These are phyloP conservation scores for Talaromyces sp. DNA, from an alignment of 2,329 filamentous ascomycete species.

Conservation along the genomic window DNA sequence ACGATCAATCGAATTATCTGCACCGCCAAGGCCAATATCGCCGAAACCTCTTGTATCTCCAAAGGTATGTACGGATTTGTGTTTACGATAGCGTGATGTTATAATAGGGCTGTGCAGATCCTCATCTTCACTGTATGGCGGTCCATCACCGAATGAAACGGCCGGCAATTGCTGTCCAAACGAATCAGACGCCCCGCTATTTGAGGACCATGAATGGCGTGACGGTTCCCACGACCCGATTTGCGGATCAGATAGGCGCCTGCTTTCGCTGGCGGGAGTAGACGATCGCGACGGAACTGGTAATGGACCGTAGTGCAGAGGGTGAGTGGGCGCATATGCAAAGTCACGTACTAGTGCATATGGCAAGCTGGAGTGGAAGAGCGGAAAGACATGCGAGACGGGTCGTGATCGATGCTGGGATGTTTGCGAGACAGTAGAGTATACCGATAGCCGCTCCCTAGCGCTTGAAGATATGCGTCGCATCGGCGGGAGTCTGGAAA, in stretches of 20 bases:
- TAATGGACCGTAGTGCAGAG: conserved; percentile 90
- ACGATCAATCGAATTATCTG: conserved; percentile 55
- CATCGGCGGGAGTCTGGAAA: conserved; percentile 57
- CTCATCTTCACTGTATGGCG: conserved; percentile 92
- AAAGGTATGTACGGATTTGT: conserved; percentile 58
- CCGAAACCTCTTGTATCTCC: conserved; percentile 49
- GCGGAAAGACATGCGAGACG: conserved; percentile 73
- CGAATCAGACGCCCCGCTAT: conserved; percentile 46
- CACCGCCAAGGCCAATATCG: conserved; percentile 37
- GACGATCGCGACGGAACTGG: conserved; percentile 73
- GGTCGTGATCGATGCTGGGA: conserved; percentile 66
- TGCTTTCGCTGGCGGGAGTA: conserved; percentile 77
- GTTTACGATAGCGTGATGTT: conserved; percentile 78
- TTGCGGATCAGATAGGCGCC: conserved; percentile 78
- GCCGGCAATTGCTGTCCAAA: conserved; percentile 70
- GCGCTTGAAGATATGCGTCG: conserved; percentile 72
- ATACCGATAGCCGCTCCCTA: conserved; percentile 78
- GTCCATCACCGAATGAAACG: conserved; percentile 75
- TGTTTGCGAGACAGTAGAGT: conserved; percentile 64
- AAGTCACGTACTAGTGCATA: conserved; percentile 96
- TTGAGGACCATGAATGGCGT: conserved; percentile 54
- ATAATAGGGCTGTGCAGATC: conserved; percentile 87
- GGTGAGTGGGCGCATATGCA: conserved; percentile 78
- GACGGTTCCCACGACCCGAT: conserved; percentile 69
- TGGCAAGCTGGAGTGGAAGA: conserved; percentile 77